Evolutionary conservation across 208 protist species (phyloP), one percentile per base, ranked within the genome.

Genomic region (Leishmania braziliensis): DNA sequence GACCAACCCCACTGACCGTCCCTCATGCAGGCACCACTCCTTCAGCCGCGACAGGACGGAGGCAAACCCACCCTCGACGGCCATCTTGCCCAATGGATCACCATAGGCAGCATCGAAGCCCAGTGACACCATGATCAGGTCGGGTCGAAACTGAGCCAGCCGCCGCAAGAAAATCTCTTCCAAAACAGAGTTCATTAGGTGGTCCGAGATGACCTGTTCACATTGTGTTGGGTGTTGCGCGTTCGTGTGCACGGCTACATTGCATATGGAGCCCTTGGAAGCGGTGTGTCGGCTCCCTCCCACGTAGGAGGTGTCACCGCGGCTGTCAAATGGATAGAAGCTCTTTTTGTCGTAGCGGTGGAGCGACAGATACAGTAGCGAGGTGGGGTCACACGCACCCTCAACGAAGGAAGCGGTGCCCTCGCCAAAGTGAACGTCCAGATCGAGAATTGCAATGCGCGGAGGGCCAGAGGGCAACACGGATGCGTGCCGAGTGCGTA

Each of bases 351-450:
- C 90, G 79, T 92, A 93, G 48, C 94, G 90, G 75, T 98, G 96
- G 8, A 98, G 65, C 6, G 95, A 98, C 56, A 98, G 81, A 78
- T 96, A 98, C 18, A 98, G 79, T 20, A 97, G 75, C 4, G 84
- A 80, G 36, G 79, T 48, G 3, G 43, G 26, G 29, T 86, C 79
- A 39, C 51, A 75, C 26, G 60, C 73, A 39, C 90, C 83, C 51
- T 98, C 95, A 53, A 98, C 96, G 76, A 98, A 95, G n/a, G 89
- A 81, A 33, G 97, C 93, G 14, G 92, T 98, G 36, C 96, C 97
- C 83, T 98, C 97, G 36, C 96, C 97, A 78, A 98, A 97, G 81
- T 98, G 97, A 8, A 99, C 90, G 81, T 99, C 97, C 77, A 97
- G 86, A 75, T 98, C 96, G 20, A 98, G 65, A 66, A 98, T 96